phyloP scores from a whole-genome alignment of 2,329 filamentous ascomycete genomes.

The Clarireedia paspali region DNA sequence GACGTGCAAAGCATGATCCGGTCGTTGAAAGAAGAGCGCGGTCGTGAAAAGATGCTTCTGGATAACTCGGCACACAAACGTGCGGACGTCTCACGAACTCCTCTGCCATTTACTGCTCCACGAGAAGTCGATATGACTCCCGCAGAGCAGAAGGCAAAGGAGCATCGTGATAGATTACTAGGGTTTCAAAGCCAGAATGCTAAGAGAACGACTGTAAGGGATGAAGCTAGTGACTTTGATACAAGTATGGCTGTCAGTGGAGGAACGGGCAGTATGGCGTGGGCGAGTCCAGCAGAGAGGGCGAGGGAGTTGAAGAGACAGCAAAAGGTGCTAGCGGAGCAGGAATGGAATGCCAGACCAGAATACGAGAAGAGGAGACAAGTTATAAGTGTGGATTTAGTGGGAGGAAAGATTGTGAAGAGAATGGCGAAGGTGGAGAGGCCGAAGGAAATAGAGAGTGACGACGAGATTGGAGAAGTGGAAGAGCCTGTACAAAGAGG shows the following conservation, averaged over 20 bases:
- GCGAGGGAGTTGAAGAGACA: constrained; percentile 62
- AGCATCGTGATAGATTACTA: constrained; percentile 59
- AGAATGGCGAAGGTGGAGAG: constrained; percentile 26
- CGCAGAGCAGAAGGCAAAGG: constrained; percentile 44
- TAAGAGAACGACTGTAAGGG: constrained; percentile 58
- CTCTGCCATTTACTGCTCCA: constrained; percentile 50
- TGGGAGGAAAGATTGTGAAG: constrained; percentile 49
- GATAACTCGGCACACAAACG: constrained; percentile 65
- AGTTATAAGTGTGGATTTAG: constrained; percentile 62
- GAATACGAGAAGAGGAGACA: constrained; percentile 65
- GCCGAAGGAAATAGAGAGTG: constrained; percentile 16
- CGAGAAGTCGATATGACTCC: constrained; percentile 25
- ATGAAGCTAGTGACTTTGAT: constrained; percentile 62
- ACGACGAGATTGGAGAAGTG: constrained; percentile 22
- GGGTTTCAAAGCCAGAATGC: constrained; percentile 64
- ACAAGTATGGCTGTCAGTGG: constrained; percentile 37
- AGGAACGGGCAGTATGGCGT: constrained; percentile 45
- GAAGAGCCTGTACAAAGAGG: constrained; percentile 12
- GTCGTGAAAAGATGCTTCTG: constrained; percentile 74
- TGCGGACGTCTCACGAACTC: constrained; percentile 55
- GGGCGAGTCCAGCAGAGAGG: constrained; percentile 61
- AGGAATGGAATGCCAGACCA: constrained; percentile 59
- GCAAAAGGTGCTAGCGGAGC: constrained; percentile 58
- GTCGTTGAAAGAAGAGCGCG: constrained; percentile 76
- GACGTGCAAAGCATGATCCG: constrained; percentile 83